phyloP scores from a whole-genome alignment of 345 rosid genomes.

The Aurinia saxatilis region DNA sequence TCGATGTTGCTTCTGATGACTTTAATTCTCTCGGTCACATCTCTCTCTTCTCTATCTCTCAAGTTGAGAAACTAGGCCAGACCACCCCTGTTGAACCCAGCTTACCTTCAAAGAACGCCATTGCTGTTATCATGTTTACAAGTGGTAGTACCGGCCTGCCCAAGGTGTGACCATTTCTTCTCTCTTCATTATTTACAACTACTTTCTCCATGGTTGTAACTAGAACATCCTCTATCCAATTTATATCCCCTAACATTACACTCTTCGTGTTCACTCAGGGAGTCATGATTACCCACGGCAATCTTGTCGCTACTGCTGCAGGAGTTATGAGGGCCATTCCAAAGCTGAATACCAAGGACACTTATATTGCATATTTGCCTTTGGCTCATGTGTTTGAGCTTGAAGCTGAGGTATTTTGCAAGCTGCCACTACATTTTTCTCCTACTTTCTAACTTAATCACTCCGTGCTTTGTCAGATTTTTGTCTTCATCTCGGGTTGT shows the following conservation, averaged over 20 bases:
- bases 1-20: conserved; percentile 31
- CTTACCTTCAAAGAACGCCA: conserved; percentile 60
- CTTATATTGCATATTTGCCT: conserved; percentile 78
- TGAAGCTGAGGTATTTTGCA: conserved; percentile 67
- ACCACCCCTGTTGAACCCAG: conserved; percentile 41
- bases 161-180: conserved; percentile 45
- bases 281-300: conserved; percentile 88
- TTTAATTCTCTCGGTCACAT: conserved; percentile 32
- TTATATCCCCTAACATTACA: conserved; percentile 12
- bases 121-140: conserved; percentile 87
- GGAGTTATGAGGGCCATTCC: conserved; percentile 73
- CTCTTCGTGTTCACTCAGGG: conserved; percentile 45
- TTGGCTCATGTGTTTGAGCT: conserved; percentile 93
- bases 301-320: conserved; percentile 73
- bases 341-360: conserved; percentile 42
- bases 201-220: too few species aligned
- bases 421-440: neutral
- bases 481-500: conserved; percentile 57
- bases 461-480: conserved; percentile 42
- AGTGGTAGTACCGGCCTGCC: conserved; percentile 96
- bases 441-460: conserved; percentile 10
- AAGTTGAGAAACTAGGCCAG: conserved; percentile 70
- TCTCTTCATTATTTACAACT: neutral
- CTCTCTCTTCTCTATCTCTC: conserved; percentile 61
- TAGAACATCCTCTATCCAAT: neutral